Base-by-base conservation (phyloP, 2,329 filamentous ascomycete species). In the Aspergillus terreus region DNA sequence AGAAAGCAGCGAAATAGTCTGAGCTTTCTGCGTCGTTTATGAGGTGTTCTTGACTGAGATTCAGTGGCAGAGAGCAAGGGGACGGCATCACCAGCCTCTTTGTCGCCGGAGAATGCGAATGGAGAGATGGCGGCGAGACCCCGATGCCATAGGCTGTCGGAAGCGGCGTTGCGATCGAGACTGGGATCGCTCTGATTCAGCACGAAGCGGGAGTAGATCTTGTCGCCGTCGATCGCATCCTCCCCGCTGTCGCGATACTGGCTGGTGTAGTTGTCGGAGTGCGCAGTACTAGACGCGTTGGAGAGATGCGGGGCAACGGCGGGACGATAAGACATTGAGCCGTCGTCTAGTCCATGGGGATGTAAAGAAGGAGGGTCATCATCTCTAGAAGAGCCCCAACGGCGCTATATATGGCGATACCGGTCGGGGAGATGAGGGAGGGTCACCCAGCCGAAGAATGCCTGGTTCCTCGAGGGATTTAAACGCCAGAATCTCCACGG, bases 1-100 rank as follows among this genome's bases (percentile, higher is more conserved):
- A 60, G 12, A 6, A 63, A 49, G 36, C 61, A 60, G 41, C 56
- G 55, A 30, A 50, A 50, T 14, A 58, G 51, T 7, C 50, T 56
- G 19, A 53, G 52, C 30, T 52, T 54, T 49, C 49, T 47, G 27
- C 55, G 54, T 51, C 56, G 56, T 46, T 50, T 57, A 25, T 44
- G 57, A 12, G 27, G 33, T n/a, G 43, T 49, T 36, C 44, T 56
- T 4, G 44, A 25, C 4, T 42, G 27, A 11, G 51, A 42, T 33
- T 32, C 48, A 15, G 41, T 25, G 23, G 46, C 33, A n/a, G 50
- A 46, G 12, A 56, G 56, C 21, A 60, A 32, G 30, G 54, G 51
- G 4, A 44, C 45, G 23, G 19, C 32, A 48, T 53, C 50, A 35
- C 51, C 36, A n/a, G 41, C n/a, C 15, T 49, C 21, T 44, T 38